phyloP scores from a whole-genome alignment of 208 protist species.

The Trypanosomatidae sp. region DNA sequence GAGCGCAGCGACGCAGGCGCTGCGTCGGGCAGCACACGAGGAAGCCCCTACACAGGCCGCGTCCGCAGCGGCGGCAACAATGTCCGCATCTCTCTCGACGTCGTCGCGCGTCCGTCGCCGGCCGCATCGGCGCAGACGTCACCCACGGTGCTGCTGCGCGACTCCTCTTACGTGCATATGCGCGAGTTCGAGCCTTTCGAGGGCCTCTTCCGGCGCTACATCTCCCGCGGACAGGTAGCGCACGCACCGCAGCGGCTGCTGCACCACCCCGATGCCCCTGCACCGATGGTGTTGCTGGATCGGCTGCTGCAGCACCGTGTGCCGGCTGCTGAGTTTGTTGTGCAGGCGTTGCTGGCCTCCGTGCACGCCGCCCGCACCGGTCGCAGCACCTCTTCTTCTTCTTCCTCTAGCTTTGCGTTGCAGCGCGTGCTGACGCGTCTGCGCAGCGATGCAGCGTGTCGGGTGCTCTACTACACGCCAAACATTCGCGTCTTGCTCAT shows the following conservation, averaged over 20 bases:
- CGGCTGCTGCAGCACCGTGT: slow-evolving; percentile 47
- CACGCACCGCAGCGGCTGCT: slow-evolving; percentile 37
- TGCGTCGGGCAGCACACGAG: background rate
- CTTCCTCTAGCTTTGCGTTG: slow-evolving; percentile 20
- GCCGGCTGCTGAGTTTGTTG: slow-evolving; percentile 46
- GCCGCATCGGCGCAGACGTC: background rate
- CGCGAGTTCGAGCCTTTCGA: slow-evolving; percentile 61
- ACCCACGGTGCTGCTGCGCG: slow-evolving; percentile 9
- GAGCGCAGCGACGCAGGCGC: slow-evolving; percentile 1
- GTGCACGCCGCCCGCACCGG: slow-evolving; percentile 12
- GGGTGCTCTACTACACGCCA: slow-evolving; percentile 38
- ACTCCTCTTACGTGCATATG: slow-evolving; percentile 21
- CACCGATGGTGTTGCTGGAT: slow-evolving; percentile 52
- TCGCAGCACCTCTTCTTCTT: slow-evolving; percentile 14
- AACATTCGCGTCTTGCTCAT: slow-evolving; percentile 49
- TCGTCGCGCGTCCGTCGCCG: background rate
- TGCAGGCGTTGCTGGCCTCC: slow-evolving; percentile 38
- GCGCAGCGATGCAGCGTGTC: slow-evolving; percentile 2
- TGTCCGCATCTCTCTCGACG: slow-evolving; percentile 5
- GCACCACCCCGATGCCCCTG: slow-evolving; percentile 61
- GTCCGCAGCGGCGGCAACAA: slow-evolving; percentile 20
- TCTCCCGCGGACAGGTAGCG: slow-evolving; percentile 53
- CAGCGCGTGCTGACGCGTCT: slow-evolving; percentile 15
- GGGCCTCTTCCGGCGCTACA: slow-evolving; percentile 51
- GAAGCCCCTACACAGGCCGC: slow-evolving; percentile 6